Percentiles rank a stretch among this genome's conserved stretches.
Evolutionary conservation across 768 basidiomycete species (phyloP).

Genomic region (Panaeolus papilionaceus): DNA sequence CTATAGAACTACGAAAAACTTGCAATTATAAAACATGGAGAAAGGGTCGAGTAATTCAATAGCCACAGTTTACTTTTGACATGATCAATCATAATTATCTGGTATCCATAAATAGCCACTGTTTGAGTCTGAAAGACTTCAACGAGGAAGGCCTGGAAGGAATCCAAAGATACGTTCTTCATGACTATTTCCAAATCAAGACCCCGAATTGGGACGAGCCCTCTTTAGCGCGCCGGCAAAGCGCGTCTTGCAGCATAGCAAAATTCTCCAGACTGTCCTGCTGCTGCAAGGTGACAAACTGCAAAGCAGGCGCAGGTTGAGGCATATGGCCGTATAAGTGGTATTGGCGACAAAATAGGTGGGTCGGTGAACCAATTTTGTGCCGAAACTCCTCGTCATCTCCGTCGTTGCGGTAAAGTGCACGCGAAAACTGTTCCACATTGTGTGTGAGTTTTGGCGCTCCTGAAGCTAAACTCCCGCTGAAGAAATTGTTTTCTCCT

Average conservation of each 20-base stretch:
- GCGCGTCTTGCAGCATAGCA: neutral
- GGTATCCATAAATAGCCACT: neutral
- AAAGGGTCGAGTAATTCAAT: neutral
- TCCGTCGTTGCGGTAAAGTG: neutral
- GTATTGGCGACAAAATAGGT: neutral
- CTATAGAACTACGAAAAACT: too few relatives aligned
- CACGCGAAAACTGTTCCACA: constrained; percentile 1
- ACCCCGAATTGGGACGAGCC: neutral
- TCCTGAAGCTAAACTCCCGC: neutral
- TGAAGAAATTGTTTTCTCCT: constrained; percentile 4
- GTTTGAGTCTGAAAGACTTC: too few relatives aligned
- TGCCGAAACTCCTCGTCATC: neutral
- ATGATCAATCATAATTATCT: neutral
- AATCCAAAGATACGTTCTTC: neutral
- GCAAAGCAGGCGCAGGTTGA: neutral
- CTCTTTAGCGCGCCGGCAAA: neutral
- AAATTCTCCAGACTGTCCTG: neutral
- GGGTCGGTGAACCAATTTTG: neutral
- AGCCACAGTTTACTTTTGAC: neutral
- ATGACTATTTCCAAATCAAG: neutral
- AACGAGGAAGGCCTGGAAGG: neutral
- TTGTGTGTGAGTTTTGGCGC: neutral
- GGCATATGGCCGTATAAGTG: neutral
- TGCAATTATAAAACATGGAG: neutral
- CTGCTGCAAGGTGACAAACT: neutral